These are phyloP conservation scores for Coniophora puteana DNA, from an alignment of 1,284 basidiomycete species.

Conservation along the genomic window DNA sequence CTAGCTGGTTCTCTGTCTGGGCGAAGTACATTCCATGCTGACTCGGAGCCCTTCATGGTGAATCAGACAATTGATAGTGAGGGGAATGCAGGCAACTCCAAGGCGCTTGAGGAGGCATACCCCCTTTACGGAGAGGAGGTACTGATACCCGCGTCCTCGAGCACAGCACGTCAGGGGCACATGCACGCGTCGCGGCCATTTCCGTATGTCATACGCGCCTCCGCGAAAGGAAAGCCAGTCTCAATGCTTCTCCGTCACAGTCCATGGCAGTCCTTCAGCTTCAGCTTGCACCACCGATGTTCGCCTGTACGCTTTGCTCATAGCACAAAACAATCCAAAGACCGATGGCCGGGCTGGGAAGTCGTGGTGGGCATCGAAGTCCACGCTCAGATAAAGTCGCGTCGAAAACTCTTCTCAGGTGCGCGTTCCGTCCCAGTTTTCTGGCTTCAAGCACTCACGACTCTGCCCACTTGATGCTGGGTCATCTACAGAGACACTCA, in stretches of 20 bases:
- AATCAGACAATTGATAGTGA: too few relatives aligned
- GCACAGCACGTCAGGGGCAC: too few relatives aligned
- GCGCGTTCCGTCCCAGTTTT: constrained; percentile 22
- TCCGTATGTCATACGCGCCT: too few relatives aligned
- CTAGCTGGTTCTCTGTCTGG: too few relatives aligned
- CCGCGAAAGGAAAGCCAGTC: constrained; percentile 15
- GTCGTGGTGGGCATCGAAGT: constrained; percentile 94
- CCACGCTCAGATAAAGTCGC: constrained; percentile 90
- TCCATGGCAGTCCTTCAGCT: constrained; percentile 17
- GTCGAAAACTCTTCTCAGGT: constrained; percentile 90
- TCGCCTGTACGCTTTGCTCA: constrained; percentile 10
- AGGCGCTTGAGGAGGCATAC: too few relatives aligned
- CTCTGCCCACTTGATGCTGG: constrained; percentile 17
- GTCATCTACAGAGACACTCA: constrained; percentile 41
- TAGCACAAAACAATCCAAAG: constrained; percentile 19
- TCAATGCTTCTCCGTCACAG: constrained; percentile 18
- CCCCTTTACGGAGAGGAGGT: too few relatives aligned
- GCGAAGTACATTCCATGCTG: too few relatives aligned
- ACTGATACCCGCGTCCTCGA: too few relatives aligned
- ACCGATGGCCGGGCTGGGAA: constrained; percentile 68
- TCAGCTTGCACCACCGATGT: constrained; percentile 13
- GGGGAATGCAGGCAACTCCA: too few relatives aligned
- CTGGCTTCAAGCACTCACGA: background rate
- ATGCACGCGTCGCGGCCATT: too few relatives aligned
- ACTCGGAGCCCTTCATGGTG: too few relatives aligned